Evolutionary conservation across 2,329 filamentous ascomycete genomes (phyloP).

Genomic region (Paecilomyces sp.): DNA sequence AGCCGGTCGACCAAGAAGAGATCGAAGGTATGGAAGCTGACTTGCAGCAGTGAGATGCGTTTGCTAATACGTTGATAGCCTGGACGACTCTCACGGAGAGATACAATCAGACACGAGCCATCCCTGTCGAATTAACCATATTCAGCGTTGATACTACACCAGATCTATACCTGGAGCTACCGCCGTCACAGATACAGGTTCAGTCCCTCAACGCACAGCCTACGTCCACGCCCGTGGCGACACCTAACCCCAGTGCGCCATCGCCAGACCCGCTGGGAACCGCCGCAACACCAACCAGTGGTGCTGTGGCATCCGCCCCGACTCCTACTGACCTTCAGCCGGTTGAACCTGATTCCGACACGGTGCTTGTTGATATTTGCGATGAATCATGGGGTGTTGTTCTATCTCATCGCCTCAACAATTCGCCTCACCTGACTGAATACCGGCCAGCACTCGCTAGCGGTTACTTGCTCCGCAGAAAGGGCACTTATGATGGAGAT

Average conservation of each 20-base stretch:
- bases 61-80: conserved; percentile 17
- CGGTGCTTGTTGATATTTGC: conserved; percentile 49
- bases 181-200: conserved; percentile 23
- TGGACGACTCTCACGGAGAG: conserved; percentile 31
- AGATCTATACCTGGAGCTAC: conserved; percentile 27
- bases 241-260: conserved; percentile 28
- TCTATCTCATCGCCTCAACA: conserved; percentile 43
- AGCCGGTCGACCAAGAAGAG: conserved; percentile 46
- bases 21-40: conserved; percentile 34
- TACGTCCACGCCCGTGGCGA: conserved; percentile 32
- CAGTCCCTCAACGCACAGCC: conserved; percentile 24
- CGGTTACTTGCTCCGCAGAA: conserved; percentile 41
- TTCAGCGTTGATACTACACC: conserved; percentile 27
- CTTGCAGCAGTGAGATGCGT: background rate
- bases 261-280: conserved; percentile 38
- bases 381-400: conserved; percentile 56
- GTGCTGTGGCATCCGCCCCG: conserved; percentile 29
- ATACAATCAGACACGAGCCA: conserved; percentile 27
- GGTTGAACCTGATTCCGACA: conserved; percentile 46
- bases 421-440: conserved; percentile 33
- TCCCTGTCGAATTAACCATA: conserved; percentile 29
- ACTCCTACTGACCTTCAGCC: conserved; percentile 24
- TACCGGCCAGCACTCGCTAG: conserved; percentile 38
- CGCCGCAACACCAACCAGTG: conserved; percentile 29
- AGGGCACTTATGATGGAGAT: conserved; percentile 33